These are phyloP conservation scores for Acacia crassicarpa DNA, from an alignment of 306 rosid species.

Conservation along the genomic window DNA sequence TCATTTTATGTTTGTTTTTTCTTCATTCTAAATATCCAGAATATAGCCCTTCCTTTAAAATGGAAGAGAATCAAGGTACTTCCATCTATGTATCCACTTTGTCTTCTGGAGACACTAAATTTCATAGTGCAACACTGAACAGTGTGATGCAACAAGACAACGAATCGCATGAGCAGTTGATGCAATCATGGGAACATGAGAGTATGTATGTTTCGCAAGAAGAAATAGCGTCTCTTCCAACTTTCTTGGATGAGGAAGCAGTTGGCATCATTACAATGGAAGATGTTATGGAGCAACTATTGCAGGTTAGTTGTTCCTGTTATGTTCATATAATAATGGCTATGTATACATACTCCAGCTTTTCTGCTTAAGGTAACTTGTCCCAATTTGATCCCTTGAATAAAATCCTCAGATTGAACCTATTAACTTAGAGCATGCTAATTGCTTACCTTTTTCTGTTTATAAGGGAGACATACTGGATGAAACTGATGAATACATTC, in stretches of 20 bases:
- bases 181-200: slow-evolving; percentile 23
- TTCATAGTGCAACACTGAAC: slow-evolving; percentile 35
- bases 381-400: background rate
- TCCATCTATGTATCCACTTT: slow-evolving; percentile 23
- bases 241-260: slow-evolving; percentile 51
- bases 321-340: background rate
- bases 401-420: background rate
- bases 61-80: slow-evolving; percentile 33
- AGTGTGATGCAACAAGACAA: slow-evolving; percentile 32
- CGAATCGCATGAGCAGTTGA: slow-evolving; percentile 23
- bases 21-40: slow-evolving; percentile 27
- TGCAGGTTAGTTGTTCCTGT: slow-evolving; percentile 56
- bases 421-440: background rate
- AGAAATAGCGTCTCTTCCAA: slow-evolving; percentile 40
- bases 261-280: slow-evolving; percentile 84
- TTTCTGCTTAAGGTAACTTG: background rate
- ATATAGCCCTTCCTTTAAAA: slow-evolving; percentile 21
- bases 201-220: slow-evolving; percentile 26
- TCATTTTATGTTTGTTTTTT: background rate
- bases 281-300: slow-evolving; percentile 81
- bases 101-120: slow-evolving; percentile 29
- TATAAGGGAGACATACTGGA: slow-evolving; percentile 71
- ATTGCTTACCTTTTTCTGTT: slow-evolving; percentile 19
- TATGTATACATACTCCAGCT: background rate
- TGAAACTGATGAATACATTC: slow-evolving; percentile 76